Base-by-base conservation (phyloP, 2,329 filamentous ascomycete genomes). In the Metarhizium sp. region DNA sequence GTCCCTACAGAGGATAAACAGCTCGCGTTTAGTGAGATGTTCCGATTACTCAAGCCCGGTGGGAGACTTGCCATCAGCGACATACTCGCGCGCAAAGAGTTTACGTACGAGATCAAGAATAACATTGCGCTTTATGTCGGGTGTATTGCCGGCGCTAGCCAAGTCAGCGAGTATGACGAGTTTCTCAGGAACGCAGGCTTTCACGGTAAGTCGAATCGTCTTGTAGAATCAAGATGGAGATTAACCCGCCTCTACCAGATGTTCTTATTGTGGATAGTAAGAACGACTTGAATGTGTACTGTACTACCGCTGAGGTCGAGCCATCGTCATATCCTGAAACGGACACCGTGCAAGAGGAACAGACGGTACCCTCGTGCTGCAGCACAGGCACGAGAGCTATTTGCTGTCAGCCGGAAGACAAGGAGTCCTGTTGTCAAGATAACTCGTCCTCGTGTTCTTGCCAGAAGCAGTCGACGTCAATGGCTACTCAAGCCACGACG, bases 21-120 rank as follows among this genome's bases (percentile, higher is more conserved):
- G 6, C 57, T 69, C 0, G 80, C 77, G 0, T 86, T 86, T 58
- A 61, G 67, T 0, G 82, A 86, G 64, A 83, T 85, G 61, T 72
- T 72, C 55, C 75, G 83, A 1, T 59, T 86, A 0, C 70, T 86
- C 2, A 81, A 78, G 59, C 73, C 77, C 0, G 77, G 79, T 3
- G 83, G 83, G 0, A 68, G 82, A 6, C 67, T 86, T 10, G 82
- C 81, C 0, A 68, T 87, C 40, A 79, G 75, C 2, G 83, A 87
- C 61, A 83, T 86, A 11, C 68, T 86, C 1, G 74, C 78, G 1
- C 73, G 69, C 55, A 77, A 76, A 62, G 61, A 68, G 8, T 67
- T 85, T 1, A 69, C 80, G 0, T 63, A 75, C 7, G 63, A 73
- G n/a, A 62, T 86, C n/a, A 72, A 68, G 50, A 67, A 69, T 2